Evolutionary conservation across 2,329 filamentous ascomycete species (phyloP), one percentile per base, ranked within the genome.

Genomic region (Fusarium protoensiforme): DNA sequence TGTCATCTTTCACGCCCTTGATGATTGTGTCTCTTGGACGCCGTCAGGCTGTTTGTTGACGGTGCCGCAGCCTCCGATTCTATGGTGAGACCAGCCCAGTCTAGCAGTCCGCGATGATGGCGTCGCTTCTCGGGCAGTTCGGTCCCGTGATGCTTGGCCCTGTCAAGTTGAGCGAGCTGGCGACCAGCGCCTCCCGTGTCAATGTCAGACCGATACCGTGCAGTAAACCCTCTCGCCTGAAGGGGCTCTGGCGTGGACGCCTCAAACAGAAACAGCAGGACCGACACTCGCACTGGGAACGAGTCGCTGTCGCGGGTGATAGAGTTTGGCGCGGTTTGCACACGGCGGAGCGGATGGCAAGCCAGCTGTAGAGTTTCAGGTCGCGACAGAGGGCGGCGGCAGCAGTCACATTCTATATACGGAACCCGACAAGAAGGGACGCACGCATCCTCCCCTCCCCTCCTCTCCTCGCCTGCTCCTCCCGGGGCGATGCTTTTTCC

Each of bases 371-470:
- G 48, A 71, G 76, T 75, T 76, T 74, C 76, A 76, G 73, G 68
- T 68, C 56, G 39, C 63, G 27, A 53, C 68, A 68, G 64, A 59
- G 58, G 65, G 63, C 41, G 65, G 69, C 38, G 74, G 74, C 73
- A 77, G 65, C 48, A 59, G 73, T 63, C 71, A 74, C 76, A 69
- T 77, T 76, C 76, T 78, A 78, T 78, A 78, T 78, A 77, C 71
- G 59, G 68, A 39, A 71, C 56, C 43, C 58, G 64, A 41, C 59
- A 43, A 59, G 54, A 53, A 63, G 48, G 54, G 43, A 61, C 64
- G 48, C 61, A 68, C 39, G 20, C 46, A 51, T 29, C 24, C 24
- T n/a, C 46, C 24, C 43, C 22, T 73, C 66, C 60, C 41, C 41
- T 46, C 41, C 41, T 27, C 41, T 57, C 33, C 51, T 33, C 48